Evolutionary conservation across 169 alveolate species (phyloP).

Genomic region (Eimeria falciformis): DNA sequence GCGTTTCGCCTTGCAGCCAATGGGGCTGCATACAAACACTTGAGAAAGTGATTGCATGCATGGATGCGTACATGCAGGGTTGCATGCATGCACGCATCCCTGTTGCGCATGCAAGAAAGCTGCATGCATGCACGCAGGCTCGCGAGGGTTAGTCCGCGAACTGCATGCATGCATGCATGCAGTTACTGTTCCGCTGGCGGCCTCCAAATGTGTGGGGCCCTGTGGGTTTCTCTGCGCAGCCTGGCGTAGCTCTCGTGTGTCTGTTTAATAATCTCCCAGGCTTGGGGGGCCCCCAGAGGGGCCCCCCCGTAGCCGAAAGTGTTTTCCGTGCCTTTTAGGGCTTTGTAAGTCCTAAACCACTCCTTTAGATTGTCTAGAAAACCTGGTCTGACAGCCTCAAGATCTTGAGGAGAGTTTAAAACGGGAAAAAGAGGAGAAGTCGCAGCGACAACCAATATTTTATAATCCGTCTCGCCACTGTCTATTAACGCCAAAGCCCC

Average conservation of each 20-base stretch:
- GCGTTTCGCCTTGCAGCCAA: too few species aligned
- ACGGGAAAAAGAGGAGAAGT: conserved; percentile 39
- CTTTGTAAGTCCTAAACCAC: conserved; percentile 84
- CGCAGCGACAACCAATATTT: conserved; percentile 84
- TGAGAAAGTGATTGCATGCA: too few species aligned
- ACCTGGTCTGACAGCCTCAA: conserved; percentile 76
- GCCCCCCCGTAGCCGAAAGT: conserved; percentile 79
- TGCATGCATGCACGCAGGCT: neutral
- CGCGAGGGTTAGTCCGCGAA: neutral
- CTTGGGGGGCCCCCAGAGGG: conserved; percentile 70
- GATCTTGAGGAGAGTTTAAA: conserved; percentile 72
- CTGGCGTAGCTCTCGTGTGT: conserved; percentile 28
- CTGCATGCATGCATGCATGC: conserved; percentile 16
- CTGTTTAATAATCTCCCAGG: conserved; percentile 14
- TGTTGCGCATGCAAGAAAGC: too few species aligned
- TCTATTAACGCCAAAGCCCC: conserved; percentile 94
- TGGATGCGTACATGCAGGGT: neutral
- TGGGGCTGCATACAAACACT: too few species aligned
- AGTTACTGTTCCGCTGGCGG: neutral
- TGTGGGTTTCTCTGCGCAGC: neutral
- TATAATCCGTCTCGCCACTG: conserved; percentile 95
- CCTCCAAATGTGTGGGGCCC: neutral
- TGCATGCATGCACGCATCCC: neutral
- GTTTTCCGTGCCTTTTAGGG: conserved; percentile 62
- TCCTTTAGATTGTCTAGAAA: conserved; percentile 79